Conservation (phyloP, 768 basidiomycete genomes). For the Rhizopogon sp. region DNA sequence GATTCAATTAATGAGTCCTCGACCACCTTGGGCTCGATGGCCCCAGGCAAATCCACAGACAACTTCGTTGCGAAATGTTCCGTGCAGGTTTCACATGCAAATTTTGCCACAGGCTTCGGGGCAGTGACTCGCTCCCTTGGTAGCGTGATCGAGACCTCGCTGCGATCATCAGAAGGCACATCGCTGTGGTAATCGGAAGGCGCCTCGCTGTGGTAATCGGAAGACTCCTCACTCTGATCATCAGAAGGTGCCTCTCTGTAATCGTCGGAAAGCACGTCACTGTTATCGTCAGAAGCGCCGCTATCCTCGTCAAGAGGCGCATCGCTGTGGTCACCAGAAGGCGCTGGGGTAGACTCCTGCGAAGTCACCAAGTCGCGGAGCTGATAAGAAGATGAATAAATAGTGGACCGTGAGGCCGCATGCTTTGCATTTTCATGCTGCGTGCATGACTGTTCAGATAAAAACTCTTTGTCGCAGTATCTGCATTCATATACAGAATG, state of each 20-base stretch:
- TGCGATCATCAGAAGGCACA: not conserved
- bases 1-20: not conserved
- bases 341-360: too few species aligned
- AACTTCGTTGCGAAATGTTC: not conserved
- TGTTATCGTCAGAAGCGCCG: not conserved
- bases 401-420: not conserved
- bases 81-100: not conserved
- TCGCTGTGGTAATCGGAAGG: not conserved
- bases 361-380: too few species aligned
- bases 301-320: not conserved
- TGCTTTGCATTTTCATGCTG: conserved; percentile 1
- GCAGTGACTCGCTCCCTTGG: not conserved
- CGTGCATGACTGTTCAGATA: not conserved
- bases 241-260: not conserved
- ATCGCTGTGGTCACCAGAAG: not conserved
- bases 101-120: not conserved
- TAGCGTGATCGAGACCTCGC: not conserved
- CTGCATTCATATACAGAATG: conserved; percentile 6
- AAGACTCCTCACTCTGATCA: not conserved
- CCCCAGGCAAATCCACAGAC: not conserved
- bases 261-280: not conserved
- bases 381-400: not conserved
- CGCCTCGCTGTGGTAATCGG: not conserved
- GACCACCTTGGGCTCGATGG: not conserved
- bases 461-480: not conserved